Evolutionary conservation across 257 asterid genomes (phyloP).

Genomic region (Jaltomata sinuosa): DNA sequence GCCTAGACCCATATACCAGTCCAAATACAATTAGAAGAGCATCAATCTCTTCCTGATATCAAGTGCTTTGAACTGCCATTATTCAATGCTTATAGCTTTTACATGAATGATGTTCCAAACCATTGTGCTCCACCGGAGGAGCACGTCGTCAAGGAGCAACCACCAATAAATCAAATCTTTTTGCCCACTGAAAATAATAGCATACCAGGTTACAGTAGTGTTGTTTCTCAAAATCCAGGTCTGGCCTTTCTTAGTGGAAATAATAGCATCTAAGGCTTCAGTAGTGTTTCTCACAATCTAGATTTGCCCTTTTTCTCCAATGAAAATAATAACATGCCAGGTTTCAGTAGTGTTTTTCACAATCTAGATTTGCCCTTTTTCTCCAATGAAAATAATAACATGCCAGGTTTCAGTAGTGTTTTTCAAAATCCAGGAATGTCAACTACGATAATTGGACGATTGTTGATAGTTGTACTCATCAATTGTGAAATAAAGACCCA

Average conservation of each 20-base stretch:
- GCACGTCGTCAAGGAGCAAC: not conserved
- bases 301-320: slow-evolving; percentile 10
- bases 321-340: slow-evolving; percentile 14
- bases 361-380: slow-evolving; percentile 12
- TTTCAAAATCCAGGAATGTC: too few relatives aligned
- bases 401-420: too few relatives aligned
- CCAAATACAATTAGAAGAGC: too few relatives aligned
- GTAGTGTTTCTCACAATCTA: too few relatives aligned
- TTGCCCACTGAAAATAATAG: slow-evolving; percentile 11
- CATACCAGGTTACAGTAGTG: slow-evolving; percentile 16
- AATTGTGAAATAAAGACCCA: too few relatives aligned
- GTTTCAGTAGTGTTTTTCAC: slow-evolving; percentile 17
- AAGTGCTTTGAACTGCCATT: slow-evolving; percentile 8
- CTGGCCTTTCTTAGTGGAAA: too few relatives aligned
- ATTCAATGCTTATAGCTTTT: slow-evolving; percentile 8
- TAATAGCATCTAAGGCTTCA: too few relatives aligned
- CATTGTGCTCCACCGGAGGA: slow-evolving; percentile 14
- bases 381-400: too few relatives aligned
- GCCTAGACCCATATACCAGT: too few relatives aligned
- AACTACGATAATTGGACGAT: too few relatives aligned
- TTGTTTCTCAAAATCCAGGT: slow-evolving; percentile 19
- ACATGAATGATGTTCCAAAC: slow-evolving; percentile 19
- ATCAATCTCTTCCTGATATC: too few relatives aligned
- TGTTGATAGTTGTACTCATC: too few relatives aligned
- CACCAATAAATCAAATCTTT: slow-evolving; percentile 10